phyloP scores from a whole-genome alignment of 768 basidiomycete species.

The Mycena crocata region DNA sequence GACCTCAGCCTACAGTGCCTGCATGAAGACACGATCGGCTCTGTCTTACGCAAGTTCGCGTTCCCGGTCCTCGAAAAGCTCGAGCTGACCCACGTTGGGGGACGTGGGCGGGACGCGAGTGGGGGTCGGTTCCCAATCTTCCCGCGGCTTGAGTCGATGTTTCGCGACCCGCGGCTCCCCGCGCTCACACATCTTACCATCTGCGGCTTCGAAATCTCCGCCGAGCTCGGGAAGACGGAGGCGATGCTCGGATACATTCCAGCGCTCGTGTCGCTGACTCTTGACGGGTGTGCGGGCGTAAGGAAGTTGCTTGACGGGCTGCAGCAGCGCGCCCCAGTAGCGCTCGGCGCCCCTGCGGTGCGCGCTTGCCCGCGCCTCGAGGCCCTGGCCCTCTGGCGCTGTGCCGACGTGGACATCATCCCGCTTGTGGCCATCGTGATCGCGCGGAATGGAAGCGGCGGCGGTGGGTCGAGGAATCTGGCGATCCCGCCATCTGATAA shows the following conservation, averaged over 20 bases:
- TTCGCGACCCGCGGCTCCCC: constrained; percentile 67
- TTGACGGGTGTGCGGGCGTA: constrained; percentile 60
- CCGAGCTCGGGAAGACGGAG: constrained; percentile 49
- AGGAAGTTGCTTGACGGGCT: constrained; percentile 54
- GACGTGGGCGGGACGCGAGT: constrained; percentile 32
- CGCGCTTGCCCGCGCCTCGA: constrained; percentile 63
- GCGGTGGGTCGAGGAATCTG: constrained; percentile 24
- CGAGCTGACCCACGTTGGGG: constrained; percentile 54
- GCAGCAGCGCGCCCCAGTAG: constrained; percentile 40
- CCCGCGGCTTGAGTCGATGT: constrained; percentile 63
- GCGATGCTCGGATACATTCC: constrained; percentile 66
- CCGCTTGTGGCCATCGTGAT: constrained; percentile 51
- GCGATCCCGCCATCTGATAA: constrained; percentile 41
- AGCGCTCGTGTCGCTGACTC: constrained; percentile 56
- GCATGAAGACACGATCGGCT: constrained; percentile 51
- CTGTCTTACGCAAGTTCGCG: constrained; percentile 55
- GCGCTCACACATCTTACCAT: constrained; percentile 63
- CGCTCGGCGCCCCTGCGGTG: constrained; percentile 46
- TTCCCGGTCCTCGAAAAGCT: constrained; percentile 59
- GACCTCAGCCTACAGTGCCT: constrained; percentile 58
- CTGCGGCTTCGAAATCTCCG: constrained; percentile 56
- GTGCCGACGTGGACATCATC: constrained; percentile 54
- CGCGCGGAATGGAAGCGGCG: constrained; percentile 42
- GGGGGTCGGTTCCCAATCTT: constrained; percentile 45
- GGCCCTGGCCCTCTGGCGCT: constrained; percentile 64